Percentiles rank a stretch among this genome's conserved stretches.
phyloP scores from a whole-genome alignment of 208 protist species.

The Chromosphaera perkinsii region DNA sequence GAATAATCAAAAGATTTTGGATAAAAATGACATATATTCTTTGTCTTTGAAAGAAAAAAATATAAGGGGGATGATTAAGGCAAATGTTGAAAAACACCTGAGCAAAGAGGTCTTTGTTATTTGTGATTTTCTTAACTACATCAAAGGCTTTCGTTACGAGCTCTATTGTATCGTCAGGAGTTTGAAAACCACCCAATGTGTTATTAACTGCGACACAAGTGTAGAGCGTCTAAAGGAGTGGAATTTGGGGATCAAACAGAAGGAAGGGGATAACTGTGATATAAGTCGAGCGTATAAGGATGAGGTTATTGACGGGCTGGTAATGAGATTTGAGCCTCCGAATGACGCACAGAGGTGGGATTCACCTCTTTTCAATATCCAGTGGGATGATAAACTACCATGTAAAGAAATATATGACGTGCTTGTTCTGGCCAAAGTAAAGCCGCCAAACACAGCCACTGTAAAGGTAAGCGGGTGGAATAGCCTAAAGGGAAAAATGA shows the following conservation, averaged over 20 bases:
- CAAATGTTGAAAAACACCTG: constrained; percentile 1
- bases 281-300: neutral
- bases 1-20: too few relatives aligned
- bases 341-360: constrained; percentile 54
- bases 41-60: constrained; percentile 10
- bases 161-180: constrained; percentile 50
- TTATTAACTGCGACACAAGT: constrained; percentile 16
- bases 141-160: constrained; percentile 65
- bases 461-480: neutral
- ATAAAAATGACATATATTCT: constrained; percentile 4
- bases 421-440: neutral
- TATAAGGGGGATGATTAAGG: constrained; percentile 13
- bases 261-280: neutral
- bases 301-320: constrained; percentile 24
- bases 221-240: neutral
- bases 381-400: constrained; percentile 25
- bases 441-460: neutral
- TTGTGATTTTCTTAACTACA: constrained; percentile 62
- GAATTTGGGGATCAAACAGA: neutral
- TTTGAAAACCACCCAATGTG: constrained; percentile 25
- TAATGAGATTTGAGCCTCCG: constrained; percentile 42
- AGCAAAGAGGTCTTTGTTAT: constrained; percentile 41
- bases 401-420: neutral
- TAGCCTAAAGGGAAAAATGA: neutral
- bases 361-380: constrained; percentile 46